Percentiles rank a stretch among this genome's conserved stretches.
Evolutionary conservation across 75 land plant genomes (phyloP).

Genomic region (Cryptomeria japonica): DNA sequence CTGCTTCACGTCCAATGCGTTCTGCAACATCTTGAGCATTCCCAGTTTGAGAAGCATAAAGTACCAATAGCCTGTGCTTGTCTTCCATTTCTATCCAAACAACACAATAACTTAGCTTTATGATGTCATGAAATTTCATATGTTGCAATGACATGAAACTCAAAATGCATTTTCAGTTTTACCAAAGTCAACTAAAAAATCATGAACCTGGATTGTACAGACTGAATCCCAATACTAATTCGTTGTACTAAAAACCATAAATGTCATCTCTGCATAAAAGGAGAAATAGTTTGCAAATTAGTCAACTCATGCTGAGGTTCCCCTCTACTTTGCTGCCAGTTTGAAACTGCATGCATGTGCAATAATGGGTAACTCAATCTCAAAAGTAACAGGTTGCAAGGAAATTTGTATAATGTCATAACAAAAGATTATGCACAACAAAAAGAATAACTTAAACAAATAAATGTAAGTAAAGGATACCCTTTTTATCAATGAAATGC

Average conservation of each 20-base stretch:
- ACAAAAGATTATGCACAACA: background rate
- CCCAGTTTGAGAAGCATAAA: conserved; percentile 94
- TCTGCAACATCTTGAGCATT: conserved; percentile 95
- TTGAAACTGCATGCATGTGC: no score
- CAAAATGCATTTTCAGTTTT: background rate
- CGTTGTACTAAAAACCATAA: background rate
- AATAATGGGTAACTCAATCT: no score
- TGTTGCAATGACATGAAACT: conserved; percentile 4
- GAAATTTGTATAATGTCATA: background rate
- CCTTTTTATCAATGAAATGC: background rate
- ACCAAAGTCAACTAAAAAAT: background rate
- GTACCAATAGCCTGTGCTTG: conserved; percentile 45
- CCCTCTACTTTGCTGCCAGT: background rate
- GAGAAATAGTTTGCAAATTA: no score
- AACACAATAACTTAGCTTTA: background rate
- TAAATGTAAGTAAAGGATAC: background rate
- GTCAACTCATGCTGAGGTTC: background rate
- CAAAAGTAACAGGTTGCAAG: background rate
- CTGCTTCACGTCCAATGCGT: conserved; percentile 86
- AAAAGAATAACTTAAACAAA: background rate
- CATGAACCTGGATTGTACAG: background rate
- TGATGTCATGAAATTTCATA: background rate
- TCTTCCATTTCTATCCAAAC: conserved; percentile 34
- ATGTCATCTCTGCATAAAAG: background rate
- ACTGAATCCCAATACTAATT: background rate